Base-by-base conservation (phyloP, 768 basidiomycete species). In the Lactifluus pinguis region DNA sequence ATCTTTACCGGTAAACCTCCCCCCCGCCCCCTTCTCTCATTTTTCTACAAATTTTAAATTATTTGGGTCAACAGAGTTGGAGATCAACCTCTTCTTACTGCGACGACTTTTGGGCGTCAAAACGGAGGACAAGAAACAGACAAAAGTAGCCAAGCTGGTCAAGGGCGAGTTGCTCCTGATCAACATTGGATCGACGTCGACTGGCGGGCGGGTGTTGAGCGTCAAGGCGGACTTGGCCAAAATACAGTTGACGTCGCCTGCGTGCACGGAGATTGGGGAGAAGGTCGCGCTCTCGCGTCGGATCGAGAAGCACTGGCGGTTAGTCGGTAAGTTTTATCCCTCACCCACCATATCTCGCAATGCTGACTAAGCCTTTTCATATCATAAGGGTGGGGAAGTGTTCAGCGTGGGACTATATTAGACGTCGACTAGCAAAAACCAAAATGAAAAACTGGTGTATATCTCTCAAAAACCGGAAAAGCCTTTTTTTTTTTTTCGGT, bases 51-150 rank as follows among this genome's bases (percentile, higher is more conserved):
- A 34, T 34, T 34, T 38, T 13, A 3, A 9, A 17, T 42, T 42
- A 6, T 42, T 42, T 42, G 8, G 8, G 8, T 13, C 38, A 38
- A 38, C 61, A 92, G 93, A 95, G 73, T 79, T 95, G 57, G 92
- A 95, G 73, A 93, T 95, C 71, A 89, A 84, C 67, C 79, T 95
- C 67, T 99, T 98, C 86, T 78, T 98, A 36, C 87, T 99, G 38
- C 90, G 97, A 62, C 85, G 97, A 61, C 76, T 98, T 56, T 83
- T 98, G n/a, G 95, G 97, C 71, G 97, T 99, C 64, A 94, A 95
- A 74, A 93, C 94, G 25, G 95, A 98, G 74, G 97, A 98, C 77
- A 97, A 95, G 79, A 99, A 98, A 73, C 92, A 95, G 72, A 97
- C 97, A 21, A 99, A 94, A 74, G 91, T 92, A 25, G 79, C 90